These are phyloP conservation scores for Zea mays DNA, from an alignment of 176 grass and related monocot species.

Conservation along the genomic window Zm-B73-REFERENCE-NAM-5.0 NC_050099.1:155904001-155904500, in stretches of 20 bases:
- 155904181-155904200: constrained; percentile 24
- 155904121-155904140: constrained; percentile 88
- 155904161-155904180: constrained; percentile 23
- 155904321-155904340: constrained; percentile 96
- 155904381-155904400: background rate
- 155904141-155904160: constrained; percentile 35
- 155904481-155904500: constrained; percentile 96
- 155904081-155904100: constrained; percentile 87
- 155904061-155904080: constrained; percentile 81
- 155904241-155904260: constrained; percentile 78
- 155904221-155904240: constrained; percentile 92
- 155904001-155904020: constrained; percentile 94
- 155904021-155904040: constrained; percentile 98
- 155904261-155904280: constrained; percentile 86
- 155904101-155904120: constrained; percentile 79
- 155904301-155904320: constrained; percentile 83
- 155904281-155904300: constrained; percentile 93
- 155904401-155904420: constrained; percentile 22
- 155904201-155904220: constrained; percentile 47
- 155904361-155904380: background rate
- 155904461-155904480: constrained; percentile 63
- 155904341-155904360: constrained; percentile 63
- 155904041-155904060: constrained; percentile 85
- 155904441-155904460: constrained; percentile 29
- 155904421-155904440: background rate